These are phyloP conservation scores for Boletellus sp. DNA, from an alignment of 768 basidiomycete genomes.

Conservation along the genomic window DNA sequence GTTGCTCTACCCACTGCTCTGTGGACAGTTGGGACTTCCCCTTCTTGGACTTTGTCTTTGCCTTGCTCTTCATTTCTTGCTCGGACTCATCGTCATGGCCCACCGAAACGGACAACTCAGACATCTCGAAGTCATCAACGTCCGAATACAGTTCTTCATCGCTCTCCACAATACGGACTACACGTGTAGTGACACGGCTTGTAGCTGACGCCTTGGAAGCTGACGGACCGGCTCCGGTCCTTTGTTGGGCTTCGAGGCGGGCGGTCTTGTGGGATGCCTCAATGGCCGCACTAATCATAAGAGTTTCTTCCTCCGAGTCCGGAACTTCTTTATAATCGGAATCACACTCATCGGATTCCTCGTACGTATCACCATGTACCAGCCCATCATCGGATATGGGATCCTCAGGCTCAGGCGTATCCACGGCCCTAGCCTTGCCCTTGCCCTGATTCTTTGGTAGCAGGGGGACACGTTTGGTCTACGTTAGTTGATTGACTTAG, in stretches of 20 bases:
- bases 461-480: slow-evolving; percentile 2
- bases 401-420: slow-evolving; percentile 26
- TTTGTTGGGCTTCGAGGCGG: slow-evolving; percentile 25
- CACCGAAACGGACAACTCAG: slow-evolving; percentile 12
- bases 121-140: slow-evolving; percentile 1
- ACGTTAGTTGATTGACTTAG: slow-evolving; percentile 16
- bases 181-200: slow-evolving; percentile 37
- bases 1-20: slow-evolving; percentile 6
- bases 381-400: slow-evolving; percentile 34
- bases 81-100: slow-evolving; percentile 11
- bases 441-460: slow-evolving; percentile 23
- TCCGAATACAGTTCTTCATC: slow-evolving; percentile 10
- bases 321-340: slow-evolving; percentile 53
- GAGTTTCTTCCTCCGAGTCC: slow-evolving; percentile 35
- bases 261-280: slow-evolving; percentile 47
- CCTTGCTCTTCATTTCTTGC: slow-evolving; percentile 34
- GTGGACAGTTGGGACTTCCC: slow-evolving; percentile 2
- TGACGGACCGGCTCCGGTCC: slow-evolving; percentile 30
- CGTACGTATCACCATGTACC: slow-evolving; percentile 39
- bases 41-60: slow-evolving; percentile 25
- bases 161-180: background rate
- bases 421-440: slow-evolving; percentile 23
- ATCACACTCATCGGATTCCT: slow-evolving; percentile 51
- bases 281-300: slow-evolving; percentile 59
- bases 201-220: slow-evolving; percentile 39